Evolutionary conservation across 1,139 yeast genomes (phyloP), one percentile per base, ranked within the genome.

Genomic region (Suhomyces panamericanus): DNA sequence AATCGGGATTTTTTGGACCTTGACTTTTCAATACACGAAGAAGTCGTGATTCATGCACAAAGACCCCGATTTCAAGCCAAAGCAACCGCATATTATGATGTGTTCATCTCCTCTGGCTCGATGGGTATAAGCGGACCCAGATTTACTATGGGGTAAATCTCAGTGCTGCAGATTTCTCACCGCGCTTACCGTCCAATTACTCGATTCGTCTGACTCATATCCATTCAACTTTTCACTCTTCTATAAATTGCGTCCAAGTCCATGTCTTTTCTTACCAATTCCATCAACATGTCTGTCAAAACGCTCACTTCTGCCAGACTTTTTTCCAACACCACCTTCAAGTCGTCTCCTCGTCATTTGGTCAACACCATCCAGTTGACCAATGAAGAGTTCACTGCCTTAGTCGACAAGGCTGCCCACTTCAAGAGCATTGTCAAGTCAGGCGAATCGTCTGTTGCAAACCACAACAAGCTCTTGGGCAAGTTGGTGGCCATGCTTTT

Each of bases 401-500:
- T 91, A 45, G 89, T 91, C 4, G 66, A 75, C 46, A 82, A 85
- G 63, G 95, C 95, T 6, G 77, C 73, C 38, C 59, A 73, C 44
- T 85, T 77, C 63, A 87, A 87, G 62, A 54, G 62, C 2, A 65
- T 80, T 29, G 78, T 83, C 55, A 83, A 80, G 59, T 62, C 77
- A 2, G 80, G 80, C 10, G 68, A 69, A 27, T 62, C 70, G 3
- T 71, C 76, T 6, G 70, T 77, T 15, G 67, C 67, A 46, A 73
- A 72, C 48, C 72, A 80, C 47, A 70, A 75, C 43, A 81, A 84
- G 52, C 70, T 91, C 43, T 69, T 80, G 40, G 98, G 98, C 3
- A 88, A 85, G 64, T 77, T 91, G 6, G 83, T 89, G 28, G 89
- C 98, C 0, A 67, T 93, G 62, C 65, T 93, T 39, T 93, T 93